These are phyloP conservation scores for Lecanicillium sp. DNA, from an alignment of 2,329 filamentous ascomycete genomes.

Conservation along the genomic window DNA sequence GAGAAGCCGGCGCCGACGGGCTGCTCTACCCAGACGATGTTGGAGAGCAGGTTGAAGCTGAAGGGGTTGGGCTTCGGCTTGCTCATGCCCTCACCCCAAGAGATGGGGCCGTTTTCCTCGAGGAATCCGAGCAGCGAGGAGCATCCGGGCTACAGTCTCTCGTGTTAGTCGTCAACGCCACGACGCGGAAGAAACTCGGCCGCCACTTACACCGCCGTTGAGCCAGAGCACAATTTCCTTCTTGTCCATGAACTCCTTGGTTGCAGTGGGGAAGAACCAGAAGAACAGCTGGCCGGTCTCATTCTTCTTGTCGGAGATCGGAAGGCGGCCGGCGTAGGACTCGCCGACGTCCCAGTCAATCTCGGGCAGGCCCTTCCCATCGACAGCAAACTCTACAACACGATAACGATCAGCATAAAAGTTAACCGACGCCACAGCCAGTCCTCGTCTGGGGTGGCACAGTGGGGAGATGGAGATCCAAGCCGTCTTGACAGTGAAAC, in stretches of 20 bases:
- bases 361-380: constrained; percentile 56
- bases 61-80: constrained; percentile 61
- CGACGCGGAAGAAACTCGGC: no score
- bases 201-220: constrained; percentile 35
- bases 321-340: constrained; percentile 52
- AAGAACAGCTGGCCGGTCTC: constrained; percentile 41
- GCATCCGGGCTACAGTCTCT: constrained; percentile 41
- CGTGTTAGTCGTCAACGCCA: background rate
- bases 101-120: constrained; percentile 71
- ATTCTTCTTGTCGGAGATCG: constrained; percentile 41
- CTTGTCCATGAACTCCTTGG: constrained; percentile 26
- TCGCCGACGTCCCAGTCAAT: constrained; percentile 58
- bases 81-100: constrained; percentile 65
- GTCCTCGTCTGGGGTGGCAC: no score
- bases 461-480: background rate
- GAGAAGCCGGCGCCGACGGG: constrained; percentile 64
- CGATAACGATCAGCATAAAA: no score
- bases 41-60: constrained; percentile 70
- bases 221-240: constrained; percentile 46
- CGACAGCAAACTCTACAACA: constrained; percentile 48
- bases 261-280: constrained; percentile 47
- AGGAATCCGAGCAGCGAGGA: constrained; percentile 62
- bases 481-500: constrained; percentile 3
- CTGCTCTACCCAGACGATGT: constrained; percentile 71
- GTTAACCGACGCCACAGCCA: no score